Conservation (phyloP, 2,329 filamentous ascomycete species). For the Xylaria sp. region DNA sequence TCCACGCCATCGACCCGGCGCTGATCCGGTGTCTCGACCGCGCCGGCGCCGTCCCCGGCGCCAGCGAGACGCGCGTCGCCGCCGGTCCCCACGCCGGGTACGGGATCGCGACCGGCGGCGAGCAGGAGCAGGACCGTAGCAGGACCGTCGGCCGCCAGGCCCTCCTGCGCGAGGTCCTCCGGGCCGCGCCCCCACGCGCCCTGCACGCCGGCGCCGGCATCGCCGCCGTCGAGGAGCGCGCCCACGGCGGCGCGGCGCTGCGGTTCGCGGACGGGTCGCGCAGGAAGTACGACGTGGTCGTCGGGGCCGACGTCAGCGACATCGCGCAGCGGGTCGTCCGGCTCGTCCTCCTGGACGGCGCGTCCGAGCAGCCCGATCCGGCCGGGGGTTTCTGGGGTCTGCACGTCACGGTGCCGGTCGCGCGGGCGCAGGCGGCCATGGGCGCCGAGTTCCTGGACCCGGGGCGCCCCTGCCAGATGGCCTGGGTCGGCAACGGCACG, state of each 20-base stretch:
- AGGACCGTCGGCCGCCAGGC: conserved; percentile 33
- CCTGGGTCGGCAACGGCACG: conserved; percentile 36
- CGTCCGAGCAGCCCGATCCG: conserved; percentile 19
- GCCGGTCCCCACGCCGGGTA: conserved; percentile 29
- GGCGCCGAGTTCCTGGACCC: conserved; percentile 32
- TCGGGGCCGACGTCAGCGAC: conserved; percentile 34
- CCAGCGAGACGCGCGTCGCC: conserved; percentile 24
- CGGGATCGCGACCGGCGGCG: conserved; percentile 15
- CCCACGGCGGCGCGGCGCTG: conserved; percentile 24
- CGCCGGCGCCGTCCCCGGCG: conserved; percentile 31
- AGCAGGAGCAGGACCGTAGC: conserved; percentile 10
- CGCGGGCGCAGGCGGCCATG: conserved; percentile 31
- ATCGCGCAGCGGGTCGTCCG: conserved; percentile 31
- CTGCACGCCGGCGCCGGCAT: conserved; percentile 33
- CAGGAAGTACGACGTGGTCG: conserved; percentile 35
- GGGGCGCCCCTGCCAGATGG: conserved; percentile 25
- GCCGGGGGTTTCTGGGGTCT: conserved; percentile 36
- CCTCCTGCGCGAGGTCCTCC: conserved; percentile 32
- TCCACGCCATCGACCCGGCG: conserved; percentile 31
- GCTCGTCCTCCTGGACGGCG: too few species aligned
- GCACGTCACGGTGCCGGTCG: conserved; percentile 31
- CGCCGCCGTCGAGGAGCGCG: conserved; percentile 26
- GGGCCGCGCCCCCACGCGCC: conserved; percentile 29
- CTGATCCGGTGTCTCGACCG: conserved; percentile 30
- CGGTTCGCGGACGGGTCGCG: conserved; percentile 33